Conservation (phyloP, 1,284 basidiomycete genomes). For the Fomitopsis palustris region DNA sequence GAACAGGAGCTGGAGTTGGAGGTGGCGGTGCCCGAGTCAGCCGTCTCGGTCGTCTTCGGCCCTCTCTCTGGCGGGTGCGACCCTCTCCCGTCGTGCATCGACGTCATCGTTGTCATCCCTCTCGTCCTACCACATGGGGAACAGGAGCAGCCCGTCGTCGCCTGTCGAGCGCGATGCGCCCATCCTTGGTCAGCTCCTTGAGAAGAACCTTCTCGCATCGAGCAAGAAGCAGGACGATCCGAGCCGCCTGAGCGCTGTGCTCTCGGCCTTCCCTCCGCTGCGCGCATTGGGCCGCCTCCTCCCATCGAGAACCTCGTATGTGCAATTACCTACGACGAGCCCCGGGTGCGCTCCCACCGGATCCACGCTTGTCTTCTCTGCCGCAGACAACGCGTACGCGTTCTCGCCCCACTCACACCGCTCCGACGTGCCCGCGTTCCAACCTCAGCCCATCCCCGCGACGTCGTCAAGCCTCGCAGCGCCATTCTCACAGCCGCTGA, state of each 20-base stretch:
- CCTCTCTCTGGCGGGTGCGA: constrained; percentile 22
- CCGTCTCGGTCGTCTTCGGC: constrained; percentile 21
- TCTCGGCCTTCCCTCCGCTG: constrained; percentile 13
- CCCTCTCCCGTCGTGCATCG: constrained; percentile 28
- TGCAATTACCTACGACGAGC: not conserved
- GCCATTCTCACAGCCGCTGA: constrained; percentile 6
- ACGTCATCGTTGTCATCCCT: constrained; percentile 29
- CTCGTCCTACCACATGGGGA: constrained; percentile 16
- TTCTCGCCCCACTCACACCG: constrained; percentile 10
- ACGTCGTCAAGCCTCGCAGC: constrained; percentile 8
- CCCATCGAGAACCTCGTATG: constrained; percentile 12
- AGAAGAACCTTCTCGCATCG: constrained; percentile 21
- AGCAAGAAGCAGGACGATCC: constrained; percentile 22
- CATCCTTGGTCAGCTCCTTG: constrained; percentile 22
- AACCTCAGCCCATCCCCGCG: constrained; percentile 10
- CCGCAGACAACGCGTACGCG: constrained; percentile 8
- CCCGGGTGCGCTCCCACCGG: not conserved
- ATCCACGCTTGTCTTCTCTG: not conserved
- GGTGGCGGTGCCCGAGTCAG: constrained; percentile 19
- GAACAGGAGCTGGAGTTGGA: constrained; percentile 26
- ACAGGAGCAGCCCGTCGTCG: constrained; percentile 23
- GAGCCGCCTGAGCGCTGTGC: constrained; percentile 17
- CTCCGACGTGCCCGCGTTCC: not conserved
- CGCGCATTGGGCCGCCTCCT: constrained; percentile 11
- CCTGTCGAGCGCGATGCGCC: constrained; percentile 26